Evolutionary conservation across 257 asterid species (phyloP).

Genomic region (Haberlea rhodopensis): DNA sequence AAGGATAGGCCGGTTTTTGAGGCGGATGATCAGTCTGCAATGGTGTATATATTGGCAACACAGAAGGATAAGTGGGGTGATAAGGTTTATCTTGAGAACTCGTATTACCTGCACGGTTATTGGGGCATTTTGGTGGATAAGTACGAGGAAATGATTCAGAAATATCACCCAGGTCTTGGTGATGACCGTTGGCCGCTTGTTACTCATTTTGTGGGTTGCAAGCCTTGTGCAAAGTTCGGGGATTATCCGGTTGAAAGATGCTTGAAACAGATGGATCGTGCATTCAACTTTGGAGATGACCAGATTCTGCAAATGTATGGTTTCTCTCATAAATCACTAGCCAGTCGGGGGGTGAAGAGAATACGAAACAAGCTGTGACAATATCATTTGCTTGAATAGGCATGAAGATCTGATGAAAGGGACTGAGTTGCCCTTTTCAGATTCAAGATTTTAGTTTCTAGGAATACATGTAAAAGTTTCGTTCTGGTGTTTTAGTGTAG

Average conservation of each 20-base stretch:
- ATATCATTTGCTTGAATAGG: slow-evolving; percentile 31
- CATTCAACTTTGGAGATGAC: slow-evolving; percentile 75
- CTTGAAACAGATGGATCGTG: slow-evolving; percentile 92
- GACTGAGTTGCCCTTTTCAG: slow-evolving; percentile 14
- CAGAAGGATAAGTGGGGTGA: slow-evolving; percentile 78
- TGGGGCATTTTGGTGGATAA: slow-evolving; percentile 89
- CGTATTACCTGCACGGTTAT: slow-evolving; percentile 77
- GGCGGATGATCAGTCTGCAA: slow-evolving; percentile 95
- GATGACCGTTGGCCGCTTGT: slow-evolving; percentile 96
- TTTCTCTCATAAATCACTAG: slow-evolving; percentile 60
- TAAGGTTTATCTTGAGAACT: slow-evolving; percentile 75
- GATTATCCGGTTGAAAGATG: slow-evolving; percentile 92
- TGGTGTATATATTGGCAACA: slow-evolving; percentile 82
- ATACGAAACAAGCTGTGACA: slow-evolving; percentile 57
- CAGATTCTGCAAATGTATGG: slow-evolving; percentile 90
- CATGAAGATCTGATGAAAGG: slow-evolving; percentile 19
- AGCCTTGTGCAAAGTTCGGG: slow-evolving; percentile 90
- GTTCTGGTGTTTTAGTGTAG: slow-evolving; percentile 33
- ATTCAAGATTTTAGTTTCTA: slow-evolving; percentile 1
- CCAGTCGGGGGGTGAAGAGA: slow-evolving; percentile 62
- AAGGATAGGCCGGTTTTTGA: slow-evolving; percentile 78
- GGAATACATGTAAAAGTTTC: slow-evolving; percentile 31
- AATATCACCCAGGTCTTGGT: slow-evolving; percentile 81
- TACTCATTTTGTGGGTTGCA: slow-evolving; percentile 98
- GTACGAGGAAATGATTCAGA: slow-evolving; percentile 93